Evolutionary conservation across 2,329 filamentous ascomycete species (phyloP).

Genomic region (Lasiodiplodia theobromae): DNA sequence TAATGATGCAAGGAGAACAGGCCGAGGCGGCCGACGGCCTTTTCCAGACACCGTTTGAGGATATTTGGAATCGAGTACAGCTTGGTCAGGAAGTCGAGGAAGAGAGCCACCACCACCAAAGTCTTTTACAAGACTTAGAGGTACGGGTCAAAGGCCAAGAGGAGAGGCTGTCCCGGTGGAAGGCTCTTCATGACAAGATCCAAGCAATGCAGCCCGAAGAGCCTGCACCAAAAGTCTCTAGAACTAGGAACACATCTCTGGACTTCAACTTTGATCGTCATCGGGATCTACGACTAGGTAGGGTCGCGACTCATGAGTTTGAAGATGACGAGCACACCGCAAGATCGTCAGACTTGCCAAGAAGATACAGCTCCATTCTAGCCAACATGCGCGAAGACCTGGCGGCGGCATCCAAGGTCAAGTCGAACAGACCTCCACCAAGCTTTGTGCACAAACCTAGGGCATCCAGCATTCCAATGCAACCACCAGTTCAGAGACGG

Average conservation of each 20-base stretch:
- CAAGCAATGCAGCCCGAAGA: conserved; percentile 23
- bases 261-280: conserved; percentile 45
- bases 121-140: conserved; percentile 74
- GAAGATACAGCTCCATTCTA: conserved; percentile 21
- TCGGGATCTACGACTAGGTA: conserved; percentile 37
- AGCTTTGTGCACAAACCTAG: conserved; percentile 10
- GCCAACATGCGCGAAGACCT: conserved; percentile 20
- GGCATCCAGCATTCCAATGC: conserved; percentile 11
- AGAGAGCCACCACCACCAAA: conserved; percentile 48
- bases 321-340: background rate
- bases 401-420: background rate
- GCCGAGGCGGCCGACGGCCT: conserved; percentile 65
- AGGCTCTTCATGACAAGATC: conserved; percentile 64
- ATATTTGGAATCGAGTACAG: conserved; percentile 74
- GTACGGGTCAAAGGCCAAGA: conserved; percentile 70
- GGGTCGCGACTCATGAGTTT: too few species aligned
- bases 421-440: conserved; percentile 7
- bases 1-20: conserved; percentile 72
- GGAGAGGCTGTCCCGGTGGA: conserved; percentile 75
- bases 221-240: conserved; percentile 28
- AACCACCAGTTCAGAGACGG: conserved; percentile 5
- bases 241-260: background rate
- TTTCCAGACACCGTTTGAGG: conserved; percentile 71
- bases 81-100: conserved; percentile 60
- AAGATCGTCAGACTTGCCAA: background rate